These are phyloP conservation scores for Cutaneotrichosporon cyanovorans DNA, from an alignment of 1,284 basidiomycete species.

Conservation along the genomic window DNA sequence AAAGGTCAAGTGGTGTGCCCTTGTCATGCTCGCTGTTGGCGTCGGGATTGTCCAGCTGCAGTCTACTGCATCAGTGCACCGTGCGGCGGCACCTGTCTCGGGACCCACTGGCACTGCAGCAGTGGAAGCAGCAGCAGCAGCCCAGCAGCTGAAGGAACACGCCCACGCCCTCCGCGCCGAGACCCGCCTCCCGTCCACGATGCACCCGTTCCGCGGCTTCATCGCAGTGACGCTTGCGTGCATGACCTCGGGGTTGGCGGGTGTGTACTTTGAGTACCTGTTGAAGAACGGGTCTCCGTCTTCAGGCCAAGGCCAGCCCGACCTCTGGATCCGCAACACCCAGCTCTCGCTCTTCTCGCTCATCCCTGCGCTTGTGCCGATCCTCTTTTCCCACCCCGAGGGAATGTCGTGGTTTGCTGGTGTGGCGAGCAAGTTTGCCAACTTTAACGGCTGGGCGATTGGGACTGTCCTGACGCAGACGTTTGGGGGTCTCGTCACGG, in stretches of 20 bases:
- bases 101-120: no score
- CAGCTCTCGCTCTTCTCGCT: slow-evolving; percentile 92
- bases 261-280: slow-evolving; percentile 98
- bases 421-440: slow-evolving; percentile 36
- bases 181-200: slow-evolving; percentile 17
- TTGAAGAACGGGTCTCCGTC: slow-evolving; percentile 61
- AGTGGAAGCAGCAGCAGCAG: no score
- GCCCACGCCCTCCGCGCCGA: neutral
- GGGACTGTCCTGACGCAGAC: slow-evolving; percentile 83
- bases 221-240: slow-evolving; percentile 80
- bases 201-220: slow-evolving; percentile 78
- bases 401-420: slow-evolving; percentile 30
- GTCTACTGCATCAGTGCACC: slow-evolving; percentile 25
- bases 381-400: slow-evolving; percentile 54
- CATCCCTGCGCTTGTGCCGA: slow-evolving; percentile 76
- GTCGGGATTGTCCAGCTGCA: slow-evolving; percentile 92
- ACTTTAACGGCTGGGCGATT: slow-evolving; percentile 83
- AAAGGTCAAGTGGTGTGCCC: slow-evolving; percentile 70
- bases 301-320: slow-evolving; percentile 38
- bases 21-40: slow-evolving; percentile 78
- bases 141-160: neutral
- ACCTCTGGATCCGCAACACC: slow-evolving; percentile 94
- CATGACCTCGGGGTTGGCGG: slow-evolving; percentile 93
- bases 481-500: slow-evolving; percentile 81
- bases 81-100: neutral